Conservation (phyloP, 2,329 filamentous ascomycete species). For the Orbilia oligospora region DNA sequence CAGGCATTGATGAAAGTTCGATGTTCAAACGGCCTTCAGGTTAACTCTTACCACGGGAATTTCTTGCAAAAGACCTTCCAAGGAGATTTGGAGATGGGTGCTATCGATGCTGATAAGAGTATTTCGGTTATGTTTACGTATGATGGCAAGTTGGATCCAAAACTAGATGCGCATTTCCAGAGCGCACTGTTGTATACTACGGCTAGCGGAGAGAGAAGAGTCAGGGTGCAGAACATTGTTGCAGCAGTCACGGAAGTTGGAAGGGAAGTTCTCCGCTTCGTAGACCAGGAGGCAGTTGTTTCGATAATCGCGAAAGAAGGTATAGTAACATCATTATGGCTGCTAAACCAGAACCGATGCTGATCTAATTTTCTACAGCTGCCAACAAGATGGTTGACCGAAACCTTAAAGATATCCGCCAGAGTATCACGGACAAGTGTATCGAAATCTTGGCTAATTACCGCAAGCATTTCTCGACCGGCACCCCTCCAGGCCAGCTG, state of each 20-base stretch:
- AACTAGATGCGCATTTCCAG: constrained; percentile 97
- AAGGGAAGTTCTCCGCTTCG: constrained; percentile 87
- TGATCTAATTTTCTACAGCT: constrained; percentile 69
- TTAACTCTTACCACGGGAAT: constrained; percentile 94
- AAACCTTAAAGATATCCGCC: constrained; percentile 86
- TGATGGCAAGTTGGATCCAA: constrained; percentile 96
- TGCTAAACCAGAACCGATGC: constrained; percentile 43
- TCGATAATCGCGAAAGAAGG: constrained; percentile 89
- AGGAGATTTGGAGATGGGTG: constrained; percentile 87
- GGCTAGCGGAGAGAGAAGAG: constrained; percentile 86
- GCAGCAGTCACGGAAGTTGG: constrained; percentile 90
- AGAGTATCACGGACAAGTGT: constrained; percentile 87
- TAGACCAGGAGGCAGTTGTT: constrained; percentile 95
- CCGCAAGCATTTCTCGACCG: constrained; percentile 89
- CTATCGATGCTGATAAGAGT: constrained; percentile 93
- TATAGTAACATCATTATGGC: constrained; percentile 62
- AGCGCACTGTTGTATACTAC: constrained; percentile 95
- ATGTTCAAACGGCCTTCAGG: constrained; percentile 95
- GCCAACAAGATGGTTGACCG: constrained; percentile 85
- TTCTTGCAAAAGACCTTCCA: constrained; percentile 95
- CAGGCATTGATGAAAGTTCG: constrained; percentile 98
- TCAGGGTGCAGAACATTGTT: constrained; percentile 93
- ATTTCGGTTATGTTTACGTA: constrained; percentile 92
- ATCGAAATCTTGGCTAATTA: constrained; percentile 94
- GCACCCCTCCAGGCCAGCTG: constrained; percentile 89